phyloP scores from a whole-genome alignment of 345 rosid genomes.

The Garcia nutans region DNA sequence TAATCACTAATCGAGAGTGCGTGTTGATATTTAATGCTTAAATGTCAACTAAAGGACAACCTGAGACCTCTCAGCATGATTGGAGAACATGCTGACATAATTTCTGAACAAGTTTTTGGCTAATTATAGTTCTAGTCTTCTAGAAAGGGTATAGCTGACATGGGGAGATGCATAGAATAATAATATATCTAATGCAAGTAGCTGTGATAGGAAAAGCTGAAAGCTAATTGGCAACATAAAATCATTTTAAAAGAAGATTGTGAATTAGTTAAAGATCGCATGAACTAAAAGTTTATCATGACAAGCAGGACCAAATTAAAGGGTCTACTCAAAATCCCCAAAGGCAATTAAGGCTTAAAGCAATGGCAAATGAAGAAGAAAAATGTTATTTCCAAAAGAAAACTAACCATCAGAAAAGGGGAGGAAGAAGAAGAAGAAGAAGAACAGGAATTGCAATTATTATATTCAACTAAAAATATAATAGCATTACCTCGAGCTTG shows the following conservation, averaged over 20 bases:
- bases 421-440: no score
- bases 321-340: neutral
- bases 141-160: no score
- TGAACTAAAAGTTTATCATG: neutral
- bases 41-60: neutral
- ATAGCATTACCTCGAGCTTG: conserved; percentile 46
- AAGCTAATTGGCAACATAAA: neutral
- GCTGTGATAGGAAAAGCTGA: neutral
- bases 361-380: neutral
- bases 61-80: no score
- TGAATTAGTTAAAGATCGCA: neutral
- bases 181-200: neutral
- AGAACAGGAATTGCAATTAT: no score
- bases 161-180: neutral
- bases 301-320: neutral
- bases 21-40: neutral
- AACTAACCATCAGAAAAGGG: neutral
- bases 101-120: no score
- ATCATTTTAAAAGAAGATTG: neutral
- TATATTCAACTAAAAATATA: no score
- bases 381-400: neutral
- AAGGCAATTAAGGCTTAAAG: neutral
- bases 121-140: no score
- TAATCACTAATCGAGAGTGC: neutral
- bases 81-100: no score